Percentiles rank a stretch among this genome's conserved stretches.
Evolutionary conservation across 176 grass and related monocot genomes (phyloP).

Genomic region (Canna indica): DNA sequence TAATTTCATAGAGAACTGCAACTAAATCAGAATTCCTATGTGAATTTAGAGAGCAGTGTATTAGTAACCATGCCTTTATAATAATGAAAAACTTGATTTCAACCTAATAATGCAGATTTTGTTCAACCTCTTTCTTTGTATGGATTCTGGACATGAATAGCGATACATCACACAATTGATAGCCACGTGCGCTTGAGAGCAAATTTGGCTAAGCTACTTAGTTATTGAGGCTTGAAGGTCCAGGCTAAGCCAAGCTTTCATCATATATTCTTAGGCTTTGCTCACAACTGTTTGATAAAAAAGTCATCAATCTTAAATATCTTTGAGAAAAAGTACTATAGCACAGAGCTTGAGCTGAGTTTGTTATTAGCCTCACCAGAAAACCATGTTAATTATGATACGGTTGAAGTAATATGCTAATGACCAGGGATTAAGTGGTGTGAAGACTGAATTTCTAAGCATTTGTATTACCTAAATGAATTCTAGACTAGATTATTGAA

Average conservation of each 20-base stretch:
- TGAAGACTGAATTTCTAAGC: not conserved
- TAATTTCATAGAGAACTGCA: not conserved
- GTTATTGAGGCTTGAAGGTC: not conserved
- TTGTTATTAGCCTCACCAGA: not conserved
- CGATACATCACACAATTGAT: not conserved
- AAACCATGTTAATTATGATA: not conserved
- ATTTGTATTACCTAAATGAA: not conserved
- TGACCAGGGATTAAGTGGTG: not conserved
- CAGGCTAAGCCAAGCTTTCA: not conserved
- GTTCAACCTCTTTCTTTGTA: too few relatives aligned
- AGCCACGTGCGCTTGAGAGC: not conserved
- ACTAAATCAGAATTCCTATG: not conserved
- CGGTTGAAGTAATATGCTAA: not conserved
- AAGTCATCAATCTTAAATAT: not conserved
- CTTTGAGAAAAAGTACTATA: not conserved
- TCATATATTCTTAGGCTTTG: not conserved
- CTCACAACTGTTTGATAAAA: not conserved
- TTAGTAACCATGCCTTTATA: not conserved
- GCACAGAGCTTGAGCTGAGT: not conserved
- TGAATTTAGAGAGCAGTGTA: not conserved
- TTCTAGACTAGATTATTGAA: conserved; percentile 11
- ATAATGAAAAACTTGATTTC: not conserved
- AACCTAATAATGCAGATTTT: too few relatives aligned
- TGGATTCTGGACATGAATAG: too few relatives aligned
- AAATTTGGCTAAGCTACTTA: too few relatives aligned